Evolutionary conservation across 202 grass and related monocot species (phyloP).

Genomic region (Elaeis oleifera): DNA sequence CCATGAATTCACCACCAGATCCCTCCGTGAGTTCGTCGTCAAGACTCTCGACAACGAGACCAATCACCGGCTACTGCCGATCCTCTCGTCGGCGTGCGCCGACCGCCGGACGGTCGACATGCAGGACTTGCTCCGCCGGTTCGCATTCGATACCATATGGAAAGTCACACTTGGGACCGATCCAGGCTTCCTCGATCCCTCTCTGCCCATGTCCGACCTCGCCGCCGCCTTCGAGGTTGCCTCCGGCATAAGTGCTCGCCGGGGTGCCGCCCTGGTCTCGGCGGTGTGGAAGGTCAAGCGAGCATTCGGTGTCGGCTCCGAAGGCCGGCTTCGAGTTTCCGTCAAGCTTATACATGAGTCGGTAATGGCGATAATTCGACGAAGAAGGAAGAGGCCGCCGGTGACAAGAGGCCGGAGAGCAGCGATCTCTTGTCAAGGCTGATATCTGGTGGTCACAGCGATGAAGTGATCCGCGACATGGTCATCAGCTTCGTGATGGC

Average conservation of each 20-base stretch:
- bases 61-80: neutral
- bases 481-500: slow-evolving; percentile 94
- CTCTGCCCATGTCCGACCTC: neutral
- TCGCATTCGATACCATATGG: slow-evolving; percentile 9
- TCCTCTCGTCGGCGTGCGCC: neutral
- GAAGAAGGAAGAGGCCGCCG: slow-evolving; percentile 4
- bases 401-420: neutral
- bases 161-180: slow-evolving; percentile 1
- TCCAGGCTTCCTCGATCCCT: neutral
- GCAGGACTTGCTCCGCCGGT: slow-evolving; percentile 10
- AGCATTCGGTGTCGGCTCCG: slow-evolving; percentile 1
- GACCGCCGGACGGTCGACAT: neutral
- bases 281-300: slow-evolving; percentile 14
- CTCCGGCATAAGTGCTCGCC: slow-evolving; percentile 1
- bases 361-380: neutral
- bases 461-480: slow-evolving; percentile 83
- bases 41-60: slow-evolving; percentile 23
- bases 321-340: neutral
- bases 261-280: slow-evolving; percentile 2
- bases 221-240: slow-evolving; percentile 13
- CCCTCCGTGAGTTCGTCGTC: slow-evolving; percentile 23
- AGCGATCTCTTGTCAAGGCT: slow-evolving; percentile 78
- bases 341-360: neutral
- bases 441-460: slow-evolving; percentile 51
- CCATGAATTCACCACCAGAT: slow-evolving; percentile 36